Evolutionary conservation across 2,329 filamentous ascomycete species (phyloP).

Genomic region (Penicillium crustosum): DNA sequence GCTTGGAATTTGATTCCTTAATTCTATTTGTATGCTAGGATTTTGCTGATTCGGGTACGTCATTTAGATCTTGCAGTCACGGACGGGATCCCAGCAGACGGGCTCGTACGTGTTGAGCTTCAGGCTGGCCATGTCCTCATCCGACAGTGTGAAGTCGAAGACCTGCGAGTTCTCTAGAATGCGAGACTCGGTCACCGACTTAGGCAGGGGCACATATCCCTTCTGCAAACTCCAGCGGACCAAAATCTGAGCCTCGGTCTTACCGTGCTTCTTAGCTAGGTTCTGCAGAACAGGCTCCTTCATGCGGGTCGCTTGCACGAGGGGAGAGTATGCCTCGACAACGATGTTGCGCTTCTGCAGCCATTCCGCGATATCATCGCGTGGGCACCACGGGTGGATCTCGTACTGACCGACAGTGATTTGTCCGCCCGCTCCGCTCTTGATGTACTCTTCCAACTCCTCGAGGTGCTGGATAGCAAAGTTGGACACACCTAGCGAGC

Average conservation of each 20-base stretch:
- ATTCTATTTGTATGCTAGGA: neutral
- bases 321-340: conserved; percentile 57
- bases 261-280: conserved; percentile 57
- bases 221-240: conserved; percentile 63
- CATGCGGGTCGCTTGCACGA: conserved; percentile 48
- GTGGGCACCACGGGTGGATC: conserved; percentile 81
- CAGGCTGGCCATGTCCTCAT: conserved; percentile 59
- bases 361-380: conserved; percentile 79
- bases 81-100: conserved; percentile 58
- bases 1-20: neutral
- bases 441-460: conserved; percentile 43
- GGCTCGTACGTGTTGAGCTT: conserved; percentile 57
- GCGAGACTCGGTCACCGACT: conserved; percentile 59
- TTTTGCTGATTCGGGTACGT: neutral
- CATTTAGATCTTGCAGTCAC: conserved; percentile 28
- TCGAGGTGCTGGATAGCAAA: conserved; percentile 43
- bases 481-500: conserved; percentile 45
- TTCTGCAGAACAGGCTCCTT: conserved; percentile 55
- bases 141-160: conserved; percentile 60
- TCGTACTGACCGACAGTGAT: conserved; percentile 87
- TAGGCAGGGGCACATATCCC: conserved; percentile 63
- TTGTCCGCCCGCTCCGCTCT: conserved; percentile 55
- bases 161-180: conserved; percentile 62
- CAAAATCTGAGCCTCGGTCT: conserved; percentile 59
- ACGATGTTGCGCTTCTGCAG: conserved; percentile 63